Base-by-base conservation (phyloP, 164 flowering plant species). In the Macadamia tetraphylla region DNA sequence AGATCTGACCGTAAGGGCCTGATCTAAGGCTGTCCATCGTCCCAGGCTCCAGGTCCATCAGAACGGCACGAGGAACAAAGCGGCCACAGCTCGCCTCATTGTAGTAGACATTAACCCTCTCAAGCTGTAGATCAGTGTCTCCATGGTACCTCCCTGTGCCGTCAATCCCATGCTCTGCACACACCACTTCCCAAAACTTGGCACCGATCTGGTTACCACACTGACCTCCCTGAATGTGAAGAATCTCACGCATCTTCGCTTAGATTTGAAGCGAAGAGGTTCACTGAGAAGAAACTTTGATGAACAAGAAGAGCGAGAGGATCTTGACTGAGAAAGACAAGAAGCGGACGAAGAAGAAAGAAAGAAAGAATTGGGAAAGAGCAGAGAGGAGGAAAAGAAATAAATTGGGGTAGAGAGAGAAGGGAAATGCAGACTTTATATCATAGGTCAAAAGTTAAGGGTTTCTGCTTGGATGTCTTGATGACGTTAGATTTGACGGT, bases 31-130 rank as follows among this genome's bases (percentile, higher is more conserved):
- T 75, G 65, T 79, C 81, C 81, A 79, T 79, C 9, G 81, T 79
- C 10, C 80, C 80, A 0, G 81, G 81, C 64, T 80, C 83, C 14
- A 80, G 83, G 70, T 80, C 83, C 79, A 80, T 67, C 60, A 80
- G 70, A 11, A 80, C 80, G 1, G 83, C 83, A 1, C 83, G 69
- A 9, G 83, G 83, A 18, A 80, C 83, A 51, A 70, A 80, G 32
- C 80, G 32, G 1, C 83, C 83, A 53, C 83, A 77, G 31, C 79
- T 77, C 1, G 80, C 83, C 32, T 80, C 83, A 67, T 80, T 80
- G 80, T 77, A 80, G 75, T 80, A 80, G 32, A 80, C 83, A 23
- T 80, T 77, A 62, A 77, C 71, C 17, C 81, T 73, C 75, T 80
- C 83, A 12, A 77, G 71, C 64, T 80, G 83, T 9, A 77, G 78